Evolutionary conservation across 139 green algal species (phyloP), one percentile per base, ranked within the genome.

Genomic region (Trebouxia sp.): DNA sequence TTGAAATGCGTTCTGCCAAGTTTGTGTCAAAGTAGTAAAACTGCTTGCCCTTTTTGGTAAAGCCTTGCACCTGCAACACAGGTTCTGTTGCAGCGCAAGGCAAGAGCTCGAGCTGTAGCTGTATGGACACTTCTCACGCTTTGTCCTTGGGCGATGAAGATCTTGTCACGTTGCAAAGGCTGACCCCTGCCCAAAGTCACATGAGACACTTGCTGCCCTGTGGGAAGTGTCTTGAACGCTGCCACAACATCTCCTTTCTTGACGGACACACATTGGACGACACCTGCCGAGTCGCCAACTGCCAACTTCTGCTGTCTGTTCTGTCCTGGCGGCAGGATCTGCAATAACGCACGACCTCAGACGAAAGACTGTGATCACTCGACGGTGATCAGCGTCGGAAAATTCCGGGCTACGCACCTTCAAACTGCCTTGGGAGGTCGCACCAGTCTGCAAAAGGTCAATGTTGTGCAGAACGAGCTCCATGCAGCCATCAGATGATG

Each of bases 11-110:
- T 22, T 88, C 85, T 5, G 77, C 82, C n/a, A 88, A 75, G 78
- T 88, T 84, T 76, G 86, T 92, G 80, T 85, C 89, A 82, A 95
- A 95, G 17, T 79, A 80, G 85, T 95, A 96, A 74, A 96, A 96
- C 86, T 96, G 88, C 75, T 92, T 88, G 35, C 85, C 85, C 78
- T 88, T 88, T 42, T 84, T 86, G 50, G 78, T 83, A 17, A 86
- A 37, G 17, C 85, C 85, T 11, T 39, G 67, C 43, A 87, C 69
- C 43, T 75, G n/a, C 45, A 47, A 12, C 50, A 58, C 50, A 9
- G 58, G 58, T n/a, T 41, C 26, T 15, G 26, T 37, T 80, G 38
- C 69, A 42, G 69, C 69, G 10, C 15, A 28, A 24, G 3, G 37
- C 17, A 8, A 50, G 8, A 65, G 15, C 12, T 41, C 11, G 12